Base-by-base conservation (phyloP, 371 early-diverging fungal genomes). In the Batkoa obscura region DNA sequence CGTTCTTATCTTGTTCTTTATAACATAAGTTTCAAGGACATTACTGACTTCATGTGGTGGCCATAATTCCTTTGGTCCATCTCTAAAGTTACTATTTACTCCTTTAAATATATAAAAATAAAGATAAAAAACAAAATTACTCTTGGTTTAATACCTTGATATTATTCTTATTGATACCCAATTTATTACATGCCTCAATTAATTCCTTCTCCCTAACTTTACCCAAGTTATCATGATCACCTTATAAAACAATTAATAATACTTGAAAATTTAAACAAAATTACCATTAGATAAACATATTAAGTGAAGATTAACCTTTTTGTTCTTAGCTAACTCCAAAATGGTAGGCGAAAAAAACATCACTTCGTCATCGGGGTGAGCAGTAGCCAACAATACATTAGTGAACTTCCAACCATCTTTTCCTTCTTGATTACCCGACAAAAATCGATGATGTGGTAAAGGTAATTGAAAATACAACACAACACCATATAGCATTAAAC, bases 311-410 rank as follows among this genome's bases (percentile, higher is more conserved):
- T 72, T 69, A 9, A 70, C 69, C n/a, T 66, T 59, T 23, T 66
- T 61, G 2, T 70, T 59, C 42, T 71, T 48, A 23, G 68, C 61
- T 31, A 90, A 66, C 39, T 66, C 65, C 30, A 74, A 62, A 3
- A 93, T 59, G 8, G 90, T 81, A 0, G 99, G 98, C 9, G 86
- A 81, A 74, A 99, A 99, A 68, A 99, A 99, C 95, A 98, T 93
- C 68, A 90, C 90, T 65, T 99, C 99, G 71, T 99, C 99, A 71
- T 99, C 99, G 1, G 99, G 98, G 71, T 99, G 99, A 30, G 99
- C 98, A 17, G 83, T 90, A 34, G 96, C 72, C 30, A 98, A 65
- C 12, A 92, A 65, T 4, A 88, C 73, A 10, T 47, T 55, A 45
- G n/a, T n/a, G n/a, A n/a, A n/a, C n/a, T n/a, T n/a, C n/a, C n/a